Percentiles rank a stretch among this genome's conserved stretches.
These are phyloP conservation scores for Kodamaea ohmeri DNA, from an alignment of 1,139 yeast genomes.

Conservation along the genomic window DNA sequence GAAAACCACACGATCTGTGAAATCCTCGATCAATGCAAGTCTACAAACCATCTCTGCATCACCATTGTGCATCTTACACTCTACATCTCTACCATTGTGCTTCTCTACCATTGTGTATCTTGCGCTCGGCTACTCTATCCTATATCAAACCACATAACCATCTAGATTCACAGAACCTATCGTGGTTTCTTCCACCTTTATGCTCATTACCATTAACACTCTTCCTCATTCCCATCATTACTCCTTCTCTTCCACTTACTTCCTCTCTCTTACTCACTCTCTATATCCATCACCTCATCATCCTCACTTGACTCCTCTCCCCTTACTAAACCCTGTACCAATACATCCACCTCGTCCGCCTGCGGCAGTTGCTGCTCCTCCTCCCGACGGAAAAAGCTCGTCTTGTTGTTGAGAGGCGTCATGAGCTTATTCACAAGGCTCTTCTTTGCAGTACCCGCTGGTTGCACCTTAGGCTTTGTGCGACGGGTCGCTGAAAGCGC, in stretches of 20 bases:
- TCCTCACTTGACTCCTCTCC: constrained; percentile 61
- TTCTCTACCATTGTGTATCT: no score
- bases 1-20: no score
- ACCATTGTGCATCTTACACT: no score
- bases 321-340: constrained; percentile 43
- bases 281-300: constrained; percentile 63
- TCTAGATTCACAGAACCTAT: no score
- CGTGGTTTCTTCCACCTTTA: no score
- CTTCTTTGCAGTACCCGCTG: constrained; percentile 5
- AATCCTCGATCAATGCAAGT: no score
- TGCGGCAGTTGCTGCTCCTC: constrained; percentile 8
- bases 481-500: constrained; percentile 21
- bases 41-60: no score
- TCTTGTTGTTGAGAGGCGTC: constrained; percentile 24
- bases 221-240: not conserved
- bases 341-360: constrained; percentile 20
- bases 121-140: no score
- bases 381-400: constrained; percentile 14
- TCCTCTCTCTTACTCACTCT: constrained; percentile 40
- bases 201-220: no score
- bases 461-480: constrained; percentile 10
- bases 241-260: not conserved
- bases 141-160: no score
- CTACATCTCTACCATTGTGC: no score
- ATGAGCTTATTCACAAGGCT: constrained; percentile 15